phyloP scores from a whole-genome alignment of 352 stramenopile species.

The Globisporangium camurandrum region DNA sequence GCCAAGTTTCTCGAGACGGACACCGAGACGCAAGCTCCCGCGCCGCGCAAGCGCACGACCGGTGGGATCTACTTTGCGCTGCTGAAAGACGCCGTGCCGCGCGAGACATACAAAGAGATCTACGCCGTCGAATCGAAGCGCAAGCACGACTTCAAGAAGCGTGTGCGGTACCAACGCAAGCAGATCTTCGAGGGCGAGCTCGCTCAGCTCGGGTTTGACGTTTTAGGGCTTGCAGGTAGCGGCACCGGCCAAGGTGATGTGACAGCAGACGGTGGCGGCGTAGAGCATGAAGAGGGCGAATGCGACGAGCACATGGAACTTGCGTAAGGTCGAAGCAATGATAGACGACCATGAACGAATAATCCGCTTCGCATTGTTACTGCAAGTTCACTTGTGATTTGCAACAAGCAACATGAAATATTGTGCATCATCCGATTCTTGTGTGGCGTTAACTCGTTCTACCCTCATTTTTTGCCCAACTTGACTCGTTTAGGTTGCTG shows the following conservation, averaged over 20 bases:
- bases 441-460: too few species aligned
- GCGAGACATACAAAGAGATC: conserved; percentile 65
- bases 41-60: conserved; percentile 54
- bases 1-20: conserved; percentile 42
- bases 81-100: conserved; percentile 51
- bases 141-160: conserved; percentile 73
- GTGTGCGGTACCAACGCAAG: conserved; percentile 27
- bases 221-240: conserved; percentile 27
- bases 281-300: too few species aligned
- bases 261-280: too few species aligned
- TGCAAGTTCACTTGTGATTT: too few species aligned
- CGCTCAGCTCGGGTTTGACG: conserved; percentile 43
- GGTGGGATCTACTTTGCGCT: conserved; percentile 64
- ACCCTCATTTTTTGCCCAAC: too few species aligned
- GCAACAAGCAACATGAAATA: too few species aligned
- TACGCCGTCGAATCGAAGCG: conserved; percentile 65
- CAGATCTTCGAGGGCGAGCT: conserved; percentile 62
- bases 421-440: too few species aligned
- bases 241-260: background rate
- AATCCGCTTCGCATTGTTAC: too few species aligned
- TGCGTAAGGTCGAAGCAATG: too few species aligned
- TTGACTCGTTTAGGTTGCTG: too few species aligned
- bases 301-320: too few species aligned
- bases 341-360: too few species aligned
- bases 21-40: conserved; percentile 25